Base-by-base conservation (phyloP, 371 early-diverging fungal genomes). In the Mucor velutinosus region DNA sequence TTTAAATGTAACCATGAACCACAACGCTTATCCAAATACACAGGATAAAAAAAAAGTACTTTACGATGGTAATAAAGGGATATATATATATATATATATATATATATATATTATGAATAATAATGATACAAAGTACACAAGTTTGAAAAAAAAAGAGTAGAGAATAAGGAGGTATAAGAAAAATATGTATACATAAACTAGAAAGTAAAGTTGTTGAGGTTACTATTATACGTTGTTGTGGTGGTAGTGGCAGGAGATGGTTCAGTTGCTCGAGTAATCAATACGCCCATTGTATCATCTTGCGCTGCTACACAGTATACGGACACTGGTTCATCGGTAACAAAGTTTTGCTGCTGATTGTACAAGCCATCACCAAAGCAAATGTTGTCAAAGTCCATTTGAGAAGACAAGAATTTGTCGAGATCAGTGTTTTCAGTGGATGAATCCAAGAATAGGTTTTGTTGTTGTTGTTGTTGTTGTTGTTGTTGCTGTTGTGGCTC, bases 261-360 rank as follows among this genome's bases (percentile, higher is more conserved):
- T 25, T 23, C 37, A 14, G 39, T 60, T 37, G 60, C 23, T 60
- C 60, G 39, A 19, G 60, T 60, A 60, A 60, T 60, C 23, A 39
- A 41, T 39, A 60, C 32, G 25, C 60, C 60, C 21, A 41, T 41
- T 1, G 41, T 60, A 60, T 60, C 41, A 12, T 60, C 60, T 60
- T 41, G 60, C 14, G 37, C 41, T 41, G 60, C 60, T 41, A 60
- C 60, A 60, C 60, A 32, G 25, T 60, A 60, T 12, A 41, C 2
- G 11, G 60, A 49, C 7, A 49, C 41, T 15, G 39, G 14, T 27
- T 60, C 41, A 60, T 60, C 29, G 1, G 60, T 10, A 15, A 25
- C 8, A 58, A 58, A 32, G 33, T 58, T 35, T 37, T 58, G 58
- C 33, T 58, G 58, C 11, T 58, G 58, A 33, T 58, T 30, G 15